Percentiles rank a stretch among this genome's conserved stretches.
phyloP scores from a whole-genome alignment of 2,329 filamentous ascomycete species.

The Phialophora tarda region DNA sequence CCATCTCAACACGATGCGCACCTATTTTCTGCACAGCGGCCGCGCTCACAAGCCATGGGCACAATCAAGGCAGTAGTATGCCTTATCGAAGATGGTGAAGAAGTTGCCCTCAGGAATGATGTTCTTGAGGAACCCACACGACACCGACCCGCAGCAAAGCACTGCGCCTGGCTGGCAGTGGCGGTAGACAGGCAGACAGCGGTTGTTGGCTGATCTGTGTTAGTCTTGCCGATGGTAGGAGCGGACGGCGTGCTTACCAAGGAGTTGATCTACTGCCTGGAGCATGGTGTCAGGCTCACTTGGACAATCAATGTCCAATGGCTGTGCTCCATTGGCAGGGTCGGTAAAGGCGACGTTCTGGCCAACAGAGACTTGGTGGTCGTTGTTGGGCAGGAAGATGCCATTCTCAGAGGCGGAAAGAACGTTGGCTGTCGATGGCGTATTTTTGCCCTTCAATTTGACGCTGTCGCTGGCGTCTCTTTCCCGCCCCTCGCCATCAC shows the following conservation, averaged over 20 bases:
- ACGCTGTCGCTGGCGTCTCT: neutral
- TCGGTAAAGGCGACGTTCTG: neutral
- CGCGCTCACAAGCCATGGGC: constrained; percentile 3
- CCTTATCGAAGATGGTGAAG: constrained; percentile 15
- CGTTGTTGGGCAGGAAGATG: neutral
- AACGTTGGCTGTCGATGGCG: neutral
- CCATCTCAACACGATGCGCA: neutral
- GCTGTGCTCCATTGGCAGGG: neutral
- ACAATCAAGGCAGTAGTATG: neutral
- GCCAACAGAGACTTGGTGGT: neutral
- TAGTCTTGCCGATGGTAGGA: neutral
- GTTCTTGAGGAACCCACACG: constrained; percentile 19
- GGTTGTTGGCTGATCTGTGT: constrained; percentile 5
- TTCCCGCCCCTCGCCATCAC: neutral
- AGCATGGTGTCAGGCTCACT: neutral
- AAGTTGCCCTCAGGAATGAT: constrained; percentile 22
- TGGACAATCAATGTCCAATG: constrained; percentile 8
- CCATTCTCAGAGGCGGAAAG: neutral
- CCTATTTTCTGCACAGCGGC: constrained; percentile 15
- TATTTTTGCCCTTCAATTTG: neutral
- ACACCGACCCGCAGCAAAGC: constrained; percentile 21
- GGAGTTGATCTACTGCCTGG: constrained; percentile 5
- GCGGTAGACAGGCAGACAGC: constrained; percentile 13
- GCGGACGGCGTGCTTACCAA: constrained; percentile 11
- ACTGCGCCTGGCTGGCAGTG: constrained; percentile 15